Evolutionary conservation across 2,329 filamentous ascomycete species (phyloP), one percentile per base, ranked within the genome.

Genomic region (Talaromyces sp.): DNA sequence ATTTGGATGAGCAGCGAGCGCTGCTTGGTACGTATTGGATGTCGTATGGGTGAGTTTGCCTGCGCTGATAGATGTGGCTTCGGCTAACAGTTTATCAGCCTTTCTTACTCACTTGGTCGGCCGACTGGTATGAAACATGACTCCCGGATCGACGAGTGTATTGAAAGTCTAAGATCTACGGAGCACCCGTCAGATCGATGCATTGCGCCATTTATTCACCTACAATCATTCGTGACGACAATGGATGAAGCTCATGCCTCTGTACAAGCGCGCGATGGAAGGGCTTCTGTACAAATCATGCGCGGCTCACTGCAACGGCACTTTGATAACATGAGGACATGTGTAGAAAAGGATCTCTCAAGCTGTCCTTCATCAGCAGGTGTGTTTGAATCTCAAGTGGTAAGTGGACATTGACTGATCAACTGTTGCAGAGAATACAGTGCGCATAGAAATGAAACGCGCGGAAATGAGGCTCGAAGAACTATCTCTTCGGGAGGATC

Each of bases 1-100:
- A 29, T 59, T 17, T n/a, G 13, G 68, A 70, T 63, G 68, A 72
- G 65, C 66, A 68, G 65, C 67, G 69, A 22, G 67, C 65, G 43
- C 51, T 72, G 49, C 67, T 72, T 2, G 70, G 70, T 40, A 67
- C 67, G 22, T 71, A 70, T 64, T 70, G 69, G 69, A 27, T 72
- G 54, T 72, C 69, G 13, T 29, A 19, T 65, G 60, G 70, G 70
- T 71, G 62, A 70, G 68, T 61, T 63, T 40, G n/a, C 27, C 19
- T 63, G 7, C 49, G 29, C 58, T 65, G 47, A 25, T 54, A 54
- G 13, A 63, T 61, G 38, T 19, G 63, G 45, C n/a, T 31, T 31
- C 19, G 22, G 29, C 61, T 63, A 54, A 63, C 15, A 29, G 7
- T 63, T 25, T 17, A 25, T 22, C 10, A 63, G 61, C 2, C 47